Evolutionary conservation across 179 eudicot genomes (phyloP), one percentile per base, ranked within the genome.

Genomic region (Corrigiola litoralis): DNA sequence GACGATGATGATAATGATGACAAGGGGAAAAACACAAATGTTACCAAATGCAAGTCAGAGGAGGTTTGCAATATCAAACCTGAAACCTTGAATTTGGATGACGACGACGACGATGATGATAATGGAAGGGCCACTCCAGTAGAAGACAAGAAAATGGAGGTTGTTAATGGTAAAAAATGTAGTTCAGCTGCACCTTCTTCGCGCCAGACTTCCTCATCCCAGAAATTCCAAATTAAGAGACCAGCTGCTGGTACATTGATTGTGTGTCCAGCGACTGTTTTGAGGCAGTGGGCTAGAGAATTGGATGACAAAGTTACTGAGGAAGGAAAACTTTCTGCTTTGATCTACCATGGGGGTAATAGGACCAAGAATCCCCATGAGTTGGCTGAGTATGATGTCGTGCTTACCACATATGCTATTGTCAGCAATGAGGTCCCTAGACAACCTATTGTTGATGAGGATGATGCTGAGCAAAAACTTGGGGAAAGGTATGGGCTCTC

Each of bases 221-320:
- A n/a, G n/a, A n/a, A n/a, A n/a, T n/a, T n/a, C n/a, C n/a, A n/a
- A n/a, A 74, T 77, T 66, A 76, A 75, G 72, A 95, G 89, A 70
- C 90, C 92, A 20, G 82, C 86, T 58, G 97, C 99, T 13, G 99
- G 99, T 50, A 91, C 99, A 69, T 77, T 95, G 78, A 84, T 95
- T 66, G 92, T 95, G 60, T 95, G 99, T 74, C 99, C 99, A 37
- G 97, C 99, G 51, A 91, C 95, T 77, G 92, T 95, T 71, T 85
- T 95, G 73, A 84, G 97, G 70, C 99, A 95, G 82, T 95, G 99
- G 99, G 84, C 80, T 61, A 75, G 95, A 66, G 99, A 95, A 77
- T 75, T 95, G 74, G 85, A 77, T 58, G 99, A 95, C 37, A 95
- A 95, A 85, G 97, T 87, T 53, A 34, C 82, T 4, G 72, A 75